Evolutionary conservation across 2,329 filamentous ascomycete species (phyloP).

Genomic region (Penicillium sp.): DNA sequence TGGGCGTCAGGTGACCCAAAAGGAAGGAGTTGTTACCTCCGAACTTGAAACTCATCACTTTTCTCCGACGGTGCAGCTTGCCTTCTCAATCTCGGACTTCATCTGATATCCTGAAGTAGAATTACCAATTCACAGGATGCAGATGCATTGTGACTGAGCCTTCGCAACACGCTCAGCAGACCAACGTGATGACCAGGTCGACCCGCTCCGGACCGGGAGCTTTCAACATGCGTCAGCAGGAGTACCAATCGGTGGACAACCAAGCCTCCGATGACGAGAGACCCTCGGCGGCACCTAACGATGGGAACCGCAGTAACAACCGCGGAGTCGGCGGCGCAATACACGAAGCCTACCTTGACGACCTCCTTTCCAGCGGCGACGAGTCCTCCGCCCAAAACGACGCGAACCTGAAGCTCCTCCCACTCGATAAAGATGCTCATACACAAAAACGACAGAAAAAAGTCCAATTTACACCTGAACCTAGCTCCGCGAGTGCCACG

Average conservation of each 20-base stretch:
- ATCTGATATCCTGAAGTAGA: background rate
- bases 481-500: slow-evolving; percentile 5
- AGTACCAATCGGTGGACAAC: slow-evolving; percentile 18
- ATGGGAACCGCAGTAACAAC: background rate
- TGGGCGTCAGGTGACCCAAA: slow-evolving; percentile 2
- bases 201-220: slow-evolving; percentile 9
- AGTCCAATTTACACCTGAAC: slow-evolving; percentile 1
- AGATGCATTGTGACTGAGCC: background rate
- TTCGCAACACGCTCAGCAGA: slow-evolving; percentile 8
- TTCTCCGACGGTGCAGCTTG: background rate
- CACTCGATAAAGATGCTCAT: slow-evolving; percentile 2
- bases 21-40: background rate
- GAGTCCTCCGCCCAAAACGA: slow-evolving; percentile 15
- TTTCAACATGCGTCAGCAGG: slow-evolving; percentile 9
- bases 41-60: background rate
- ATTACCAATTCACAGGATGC: background rate
- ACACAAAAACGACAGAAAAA: background rate
- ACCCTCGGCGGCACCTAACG: background rate
- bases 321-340: background rate
- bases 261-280: slow-evolving; percentile 5
- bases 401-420: slow-evolving; percentile 23
- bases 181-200: slow-evolving; percentile 9
- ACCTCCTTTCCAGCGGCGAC: slow-evolving; percentile 16
- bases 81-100: background rate
- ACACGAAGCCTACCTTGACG: slow-evolving; percentile 4